phyloP scores from a whole-genome alignment of 805 yeast genomes.

The Metschnikowia amazonensis region DNA sequence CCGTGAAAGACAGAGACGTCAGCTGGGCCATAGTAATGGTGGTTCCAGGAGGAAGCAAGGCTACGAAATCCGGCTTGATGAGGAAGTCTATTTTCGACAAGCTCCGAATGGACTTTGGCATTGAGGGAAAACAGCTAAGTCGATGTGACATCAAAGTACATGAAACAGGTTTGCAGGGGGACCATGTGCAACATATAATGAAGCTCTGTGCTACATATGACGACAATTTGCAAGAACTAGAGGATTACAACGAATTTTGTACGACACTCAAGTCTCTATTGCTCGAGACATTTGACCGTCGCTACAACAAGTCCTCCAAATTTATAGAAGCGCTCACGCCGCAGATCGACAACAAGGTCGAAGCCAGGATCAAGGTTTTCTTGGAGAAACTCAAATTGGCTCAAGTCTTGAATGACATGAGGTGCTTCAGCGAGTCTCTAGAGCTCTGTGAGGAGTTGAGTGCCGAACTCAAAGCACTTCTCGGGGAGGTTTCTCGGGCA shows the following conservation, averaged over 20 bases:
- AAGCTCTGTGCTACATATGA: slow-evolving; percentile 36
- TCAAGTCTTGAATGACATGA: slow-evolving; percentile 49
- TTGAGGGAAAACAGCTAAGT: slow-evolving; percentile 34
- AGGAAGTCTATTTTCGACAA: slow-evolving; percentile 52
- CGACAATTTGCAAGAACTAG: slow-evolving; percentile 38
- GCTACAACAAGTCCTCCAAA: slow-evolving; percentile 15
- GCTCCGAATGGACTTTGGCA: slow-evolving; percentile 48
- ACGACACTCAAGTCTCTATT: slow-evolving; percentile 46
- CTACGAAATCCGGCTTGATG: slow-evolving; percentile 34
- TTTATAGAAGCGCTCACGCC: slow-evolving; percentile 19
- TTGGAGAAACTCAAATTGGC: slow-evolving; percentile 50
- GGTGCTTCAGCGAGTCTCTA: slow-evolving; percentile 58
- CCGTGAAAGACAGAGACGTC: slow-evolving; percentile 38
- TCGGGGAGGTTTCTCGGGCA: background rate
- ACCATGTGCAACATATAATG: slow-evolving; percentile 19
- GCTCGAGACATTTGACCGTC: slow-evolving; percentile 47
- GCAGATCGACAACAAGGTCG: slow-evolving; percentile 31
- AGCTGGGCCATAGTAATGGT: slow-evolving; percentile 62
- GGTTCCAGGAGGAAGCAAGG: slow-evolving; percentile 38
- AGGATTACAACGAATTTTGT: slow-evolving; percentile 47
- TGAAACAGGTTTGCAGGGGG: slow-evolving; percentile 13
- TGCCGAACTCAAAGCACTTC: slow-evolving; percentile 17
- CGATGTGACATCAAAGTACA: slow-evolving; percentile 16
- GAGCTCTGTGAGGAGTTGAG: slow-evolving; percentile 47
- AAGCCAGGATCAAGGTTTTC: slow-evolving; percentile 22